Evolutionary conservation across 192 early-diverging fungal species (phyloP).

Genomic region (Ambispora gerdemannii): DNA sequence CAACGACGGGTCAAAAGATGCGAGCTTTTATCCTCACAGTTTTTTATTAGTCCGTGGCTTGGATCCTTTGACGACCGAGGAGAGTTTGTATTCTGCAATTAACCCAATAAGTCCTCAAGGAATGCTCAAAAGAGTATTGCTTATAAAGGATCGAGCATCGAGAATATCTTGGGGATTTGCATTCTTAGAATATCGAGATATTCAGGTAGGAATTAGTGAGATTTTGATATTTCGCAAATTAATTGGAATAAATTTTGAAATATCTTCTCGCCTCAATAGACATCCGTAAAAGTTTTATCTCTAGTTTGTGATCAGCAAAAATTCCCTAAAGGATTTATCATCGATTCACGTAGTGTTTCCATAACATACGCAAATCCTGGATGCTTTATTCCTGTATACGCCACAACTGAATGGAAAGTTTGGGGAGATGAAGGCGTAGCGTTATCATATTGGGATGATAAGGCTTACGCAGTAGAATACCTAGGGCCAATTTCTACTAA

Average conservation of each 20-base stretch:
- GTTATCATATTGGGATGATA: constrained; percentile 62
- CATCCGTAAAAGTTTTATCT: background rate
- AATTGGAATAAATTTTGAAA: background rate
- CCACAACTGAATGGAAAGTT: constrained; percentile 56
- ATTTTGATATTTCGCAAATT: background rate
- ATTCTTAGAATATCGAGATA: constrained; percentile 56
- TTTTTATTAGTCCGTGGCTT: constrained; percentile 59
- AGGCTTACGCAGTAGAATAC: constrained; percentile 53
- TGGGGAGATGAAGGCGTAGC: constrained; percentile 39
- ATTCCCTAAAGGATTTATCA: constrained; percentile 33
- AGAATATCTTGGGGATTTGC: constrained; percentile 62
- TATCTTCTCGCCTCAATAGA: background rate
- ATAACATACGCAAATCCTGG: constrained; percentile 54
- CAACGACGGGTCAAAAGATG: constrained; percentile 62
- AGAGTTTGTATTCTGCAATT: constrained; percentile 43
- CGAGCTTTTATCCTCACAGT: constrained; percentile 46
- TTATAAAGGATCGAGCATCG: constrained; percentile 56
- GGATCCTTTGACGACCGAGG: constrained; percentile 59
- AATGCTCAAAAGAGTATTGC: constrained; percentile 42
- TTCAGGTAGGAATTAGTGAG: constrained; percentile 35
- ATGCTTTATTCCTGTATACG: constrained; percentile 63
- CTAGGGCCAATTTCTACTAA: constrained; percentile 20
- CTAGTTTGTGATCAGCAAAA: background rate
- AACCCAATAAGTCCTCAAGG: constrained; percentile 21
- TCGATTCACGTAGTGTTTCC: constrained; percentile 45